Evolutionary conservation across 1,139 yeast species (phyloP).

Genomic region (Debaryomyces singareniensis): DNA sequence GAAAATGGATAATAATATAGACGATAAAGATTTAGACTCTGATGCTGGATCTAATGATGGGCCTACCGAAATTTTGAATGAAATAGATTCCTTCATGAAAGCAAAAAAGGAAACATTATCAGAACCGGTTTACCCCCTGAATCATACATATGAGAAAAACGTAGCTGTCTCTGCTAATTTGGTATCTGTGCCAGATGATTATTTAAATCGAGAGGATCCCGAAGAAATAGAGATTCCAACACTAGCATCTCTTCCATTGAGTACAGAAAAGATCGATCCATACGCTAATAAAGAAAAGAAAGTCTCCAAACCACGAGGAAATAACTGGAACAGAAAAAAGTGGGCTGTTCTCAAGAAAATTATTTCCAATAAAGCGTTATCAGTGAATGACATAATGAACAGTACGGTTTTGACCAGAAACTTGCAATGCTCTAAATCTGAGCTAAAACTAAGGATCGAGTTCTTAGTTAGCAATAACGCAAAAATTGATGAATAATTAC

Average conservation of each 20-base stretch:
- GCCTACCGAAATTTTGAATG: constrained; percentile 16
- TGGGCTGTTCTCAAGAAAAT: constrained; percentile 21
- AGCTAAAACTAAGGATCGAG: constrained; percentile 18
- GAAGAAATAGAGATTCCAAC: neutral
- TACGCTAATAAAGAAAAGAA: constrained; percentile 1
- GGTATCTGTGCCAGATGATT: neutral
- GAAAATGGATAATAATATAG: neutral
- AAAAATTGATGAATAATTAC: no score
- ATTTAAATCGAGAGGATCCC: no score
- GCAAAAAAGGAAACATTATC: neutral
- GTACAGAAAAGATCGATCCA: constrained; percentile 1
- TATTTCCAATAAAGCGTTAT: constrained; percentile 12
- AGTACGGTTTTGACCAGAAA: constrained; percentile 15
- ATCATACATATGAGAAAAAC: neutral
- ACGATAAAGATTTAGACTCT: constrained; percentile 1
- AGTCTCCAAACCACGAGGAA: constrained; percentile 1
- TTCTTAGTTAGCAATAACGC: no score
- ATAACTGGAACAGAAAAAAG: constrained; percentile 16
- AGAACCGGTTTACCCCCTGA: neutral
- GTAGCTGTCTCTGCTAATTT: neutral
- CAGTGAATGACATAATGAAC: constrained; percentile 16
- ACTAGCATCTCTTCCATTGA: neutral
- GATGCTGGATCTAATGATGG: constrained; percentile 6
- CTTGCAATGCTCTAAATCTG: constrained; percentile 16
- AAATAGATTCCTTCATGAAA: constrained; percentile 13